Evolutionary conservation across 352 stramenopile genomes (phyloP).

Genomic region (Peronospora farinosa): DNA sequence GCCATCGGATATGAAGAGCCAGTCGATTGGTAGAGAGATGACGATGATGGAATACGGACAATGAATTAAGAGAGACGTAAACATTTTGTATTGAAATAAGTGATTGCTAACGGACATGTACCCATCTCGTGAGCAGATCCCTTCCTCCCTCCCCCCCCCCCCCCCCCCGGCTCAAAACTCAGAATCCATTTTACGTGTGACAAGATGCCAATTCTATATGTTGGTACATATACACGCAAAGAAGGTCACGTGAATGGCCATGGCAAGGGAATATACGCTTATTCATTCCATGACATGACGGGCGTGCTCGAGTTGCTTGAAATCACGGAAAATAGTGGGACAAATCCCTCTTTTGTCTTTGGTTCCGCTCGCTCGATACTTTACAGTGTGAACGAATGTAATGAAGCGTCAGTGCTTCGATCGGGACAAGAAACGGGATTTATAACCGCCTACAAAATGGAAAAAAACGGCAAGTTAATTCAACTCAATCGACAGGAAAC

Average conservation of each 20-base stretch:
- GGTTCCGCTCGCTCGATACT: constrained; percentile 35
- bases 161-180: too few species aligned
- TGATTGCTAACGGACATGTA: too few species aligned
- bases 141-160: too few species aligned
- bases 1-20: constrained; percentile 6
- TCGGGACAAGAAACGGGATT: constrained; percentile 45
- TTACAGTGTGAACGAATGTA: constrained; percentile 70
- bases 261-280: constrained; percentile 64
- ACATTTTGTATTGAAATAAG: too few species aligned
- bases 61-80: too few species aligned
- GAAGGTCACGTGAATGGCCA: constrained; percentile 74
- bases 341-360: constrained; percentile 67
- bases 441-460: constrained; percentile 49
- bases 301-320: constrained; percentile 43
- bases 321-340: constrained; percentile 42
- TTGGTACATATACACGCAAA: constrained; percentile 81
- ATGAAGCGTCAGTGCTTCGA: constrained; percentile 30
- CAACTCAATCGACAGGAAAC: constrained; percentile 51
- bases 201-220: constrained; percentile 48
- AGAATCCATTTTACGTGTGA: too few species aligned
- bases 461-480: constrained; percentile 30
- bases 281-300: constrained; percentile 45
- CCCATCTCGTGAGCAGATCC: too few species aligned
- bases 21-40: too few species aligned
- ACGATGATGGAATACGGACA: too few species aligned